phyloP scores from a whole-genome alignment of 2,329 filamentous ascomycete species.

The Westerdykella sp. region DNA sequence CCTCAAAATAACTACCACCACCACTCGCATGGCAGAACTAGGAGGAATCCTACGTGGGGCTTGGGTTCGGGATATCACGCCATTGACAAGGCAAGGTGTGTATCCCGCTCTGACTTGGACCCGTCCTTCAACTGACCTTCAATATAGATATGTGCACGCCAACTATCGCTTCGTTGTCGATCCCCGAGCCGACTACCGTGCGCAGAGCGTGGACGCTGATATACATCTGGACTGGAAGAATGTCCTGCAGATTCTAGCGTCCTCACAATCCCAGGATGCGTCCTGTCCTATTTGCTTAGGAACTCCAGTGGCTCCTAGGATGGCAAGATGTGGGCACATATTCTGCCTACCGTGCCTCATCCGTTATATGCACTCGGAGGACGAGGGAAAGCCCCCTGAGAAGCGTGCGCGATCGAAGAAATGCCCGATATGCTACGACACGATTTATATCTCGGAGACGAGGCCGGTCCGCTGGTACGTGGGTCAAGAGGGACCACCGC shows the following conservation, averaged over 20 bases:
- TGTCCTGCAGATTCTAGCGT: conserved; percentile 86
- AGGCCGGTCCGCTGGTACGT: conserved; percentile 85
- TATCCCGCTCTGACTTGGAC: background rate
- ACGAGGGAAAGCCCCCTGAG: conserved; percentile 55
- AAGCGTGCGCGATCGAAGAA: conserved; percentile 82
- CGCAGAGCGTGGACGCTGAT: conserved; percentile 80
- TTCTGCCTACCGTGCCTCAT: conserved; percentile 92
- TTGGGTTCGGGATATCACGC: conserved; percentile 84
- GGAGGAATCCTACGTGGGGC: conserved; percentile 74
- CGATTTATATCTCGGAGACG: conserved; percentile 84
- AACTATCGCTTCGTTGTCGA: conserved; percentile 97
- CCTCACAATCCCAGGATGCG: conserved; percentile 77
- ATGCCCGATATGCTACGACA: conserved; percentile 92
- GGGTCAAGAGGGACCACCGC: conserved; percentile 76
- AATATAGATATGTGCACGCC: conserved; percentile 71
- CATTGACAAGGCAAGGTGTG: conserved; percentile 78
- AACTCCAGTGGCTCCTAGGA: conserved; percentile 84
- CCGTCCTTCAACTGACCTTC: conserved; percentile 4
- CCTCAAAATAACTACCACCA: conserved; percentile 55
- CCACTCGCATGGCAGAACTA: conserved; percentile 47
- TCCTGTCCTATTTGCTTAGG: conserved; percentile 94
- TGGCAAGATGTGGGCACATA: conserved; percentile 96
- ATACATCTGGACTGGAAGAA: conserved; percentile 84
- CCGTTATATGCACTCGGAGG: conserved; percentile 86
- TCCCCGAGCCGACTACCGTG: conserved; percentile 69